A percentile compares a stretch with the other conserved stretches of the same genome.
phyloP scores from a whole-genome alignment of 1,139 yeast genomes.

The Candida sp. region DNA sequence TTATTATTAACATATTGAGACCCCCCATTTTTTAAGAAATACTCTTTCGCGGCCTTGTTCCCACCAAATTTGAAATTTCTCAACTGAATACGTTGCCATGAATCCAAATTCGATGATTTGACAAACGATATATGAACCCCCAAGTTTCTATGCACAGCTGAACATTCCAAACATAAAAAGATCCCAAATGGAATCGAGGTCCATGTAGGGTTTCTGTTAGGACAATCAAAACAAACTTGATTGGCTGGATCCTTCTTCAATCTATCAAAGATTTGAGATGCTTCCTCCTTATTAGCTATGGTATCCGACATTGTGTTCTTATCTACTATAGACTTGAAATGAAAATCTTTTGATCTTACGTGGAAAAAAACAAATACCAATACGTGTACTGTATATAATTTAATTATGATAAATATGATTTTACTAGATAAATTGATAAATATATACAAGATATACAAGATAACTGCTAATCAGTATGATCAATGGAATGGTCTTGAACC shows the following conservation, averaged over 20 bases:
- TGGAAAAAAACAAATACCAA: slow-evolving; percentile 1
- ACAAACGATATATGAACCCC: slow-evolving; percentile 59
- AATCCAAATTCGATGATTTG: slow-evolving; percentile 85
- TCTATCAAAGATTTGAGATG: slow-evolving; percentile 53
- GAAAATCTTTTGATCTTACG: background rate
- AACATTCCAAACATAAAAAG: slow-evolving; percentile 46
- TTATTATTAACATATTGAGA: slow-evolving; percentile 50
- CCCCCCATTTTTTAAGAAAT: slow-evolving; percentile 82
- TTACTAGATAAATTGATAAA: background rate
- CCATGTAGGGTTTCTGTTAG: slow-evolving; percentile 52
- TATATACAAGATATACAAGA: slow-evolving; percentile 6
- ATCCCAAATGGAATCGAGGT: slow-evolving; percentile 50
- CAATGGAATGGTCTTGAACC: slow-evolving; percentile 87
- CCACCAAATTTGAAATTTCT: slow-evolving; percentile 94
- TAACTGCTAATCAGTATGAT: slow-evolving; percentile 5
- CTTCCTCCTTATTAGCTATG: slow-evolving; percentile 63
- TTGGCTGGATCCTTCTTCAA: slow-evolving; percentile 68
- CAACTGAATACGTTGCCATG: slow-evolving; percentile 86
- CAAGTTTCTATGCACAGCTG: slow-evolving; percentile 47
- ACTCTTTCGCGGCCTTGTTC: slow-evolving; percentile 80
- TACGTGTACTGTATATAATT: background rate
- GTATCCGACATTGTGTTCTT: slow-evolving; percentile 40
- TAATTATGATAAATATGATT: background rate
- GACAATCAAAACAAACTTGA: slow-evolving; percentile 71
- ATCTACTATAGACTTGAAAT: background rate